Percentiles rank a stretch among this genome's conserved stretches.
Conservation (phyloP, 805 yeast species). For the Phaffomyces thermotolerans region DNA sequence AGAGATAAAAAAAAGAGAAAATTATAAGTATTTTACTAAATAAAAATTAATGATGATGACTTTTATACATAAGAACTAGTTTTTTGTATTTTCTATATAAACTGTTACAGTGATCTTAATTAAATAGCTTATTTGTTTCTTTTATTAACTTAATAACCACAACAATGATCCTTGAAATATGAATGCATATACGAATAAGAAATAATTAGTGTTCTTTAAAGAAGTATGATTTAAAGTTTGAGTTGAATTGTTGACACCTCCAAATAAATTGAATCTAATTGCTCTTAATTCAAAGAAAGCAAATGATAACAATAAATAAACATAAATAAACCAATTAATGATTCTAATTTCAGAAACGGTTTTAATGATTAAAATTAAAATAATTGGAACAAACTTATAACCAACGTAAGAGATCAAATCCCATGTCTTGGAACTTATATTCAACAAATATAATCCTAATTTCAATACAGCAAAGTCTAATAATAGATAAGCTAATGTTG, state of each 20-base stretch:
- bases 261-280: slow-evolving; percentile 34
- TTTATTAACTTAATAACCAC: slow-evolving; percentile 48
- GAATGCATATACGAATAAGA: slow-evolving; percentile 77
- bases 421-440: slow-evolving; percentile 62
- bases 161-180: slow-evolving; percentile 69
- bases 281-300: slow-evolving; percentile 61
- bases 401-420: slow-evolving; percentile 89
- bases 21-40: slow-evolving; percentile 1
- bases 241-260: slow-evolving; percentile 38
- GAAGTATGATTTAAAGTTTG: slow-evolving; percentile 58
- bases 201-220: slow-evolving; percentile 78
- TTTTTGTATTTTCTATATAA: too few relatives aligned
- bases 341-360: slow-evolving; percentile 33
- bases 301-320: slow-evolving; percentile 47
- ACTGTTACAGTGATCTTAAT: too few relatives aligned
- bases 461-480: slow-evolving; percentile 71
- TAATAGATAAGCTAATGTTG: slow-evolving; percentile 74
- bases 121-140: background rate
- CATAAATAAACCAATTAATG: slow-evolving; percentile 43
- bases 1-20: slow-evolving; percentile 21
- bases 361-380: slow-evolving; percentile 47
- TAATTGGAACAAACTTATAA: slow-evolving; percentile 83
- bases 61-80: background rate
- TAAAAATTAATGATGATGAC: slow-evolving; percentile 1
- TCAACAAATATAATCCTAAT: slow-evolving; percentile 74